Evolutionary conservation across 805 yeast species (phyloP), one percentile per base, ranked within the genome.

Genomic region (Komagataella pseudopastoris): DNA sequence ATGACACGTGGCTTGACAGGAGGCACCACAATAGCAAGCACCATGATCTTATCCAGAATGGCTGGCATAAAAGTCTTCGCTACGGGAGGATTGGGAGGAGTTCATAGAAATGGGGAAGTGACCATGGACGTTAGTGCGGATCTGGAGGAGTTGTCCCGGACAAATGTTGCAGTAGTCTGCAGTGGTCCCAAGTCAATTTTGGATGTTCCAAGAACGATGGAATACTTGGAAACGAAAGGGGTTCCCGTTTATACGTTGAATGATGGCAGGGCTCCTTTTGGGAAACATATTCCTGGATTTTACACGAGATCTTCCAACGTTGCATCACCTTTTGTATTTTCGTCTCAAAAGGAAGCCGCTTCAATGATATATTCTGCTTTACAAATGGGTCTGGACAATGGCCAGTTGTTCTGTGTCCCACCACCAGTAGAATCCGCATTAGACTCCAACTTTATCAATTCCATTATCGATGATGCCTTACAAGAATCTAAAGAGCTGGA

Each of bases 71-170:
- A 78, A 57, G 88, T 89, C 10, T 89, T 88, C 71, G 93, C 95
- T 1, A 89, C 96, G 2, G 96, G 96, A 36, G 96, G 96, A 0
- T 71, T 88, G 17, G 96, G 96, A 18, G 96, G 96, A 18, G 96
- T 88, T 8, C 95, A 88, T 59, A 74, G 87, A 52, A 85, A 85
- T 6, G 91, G 85, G 18, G 84, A 85, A 51, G 56, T 66, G 24
- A 79, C 89, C 1, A 76, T 87, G 81, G 96, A 88, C 63, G 71
- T 88, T 22, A 81, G 90, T 58, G 95, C 96, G 2, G 96, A 88
- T 64, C 73, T 88, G 55, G 90, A 88, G 49, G 96, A 88, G 61
- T 70, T 89, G 51, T 83, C 89, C 1, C 72, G 81, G 52, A 89
- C 96, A 0, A 87, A 90, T 0, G 88, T 88, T 1, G 81, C 88